These are phyloP conservation scores for Hyphopichia pseudoburtonii DNA, from an alignment of 1,139 yeast species.

Conservation along the genomic window DNA sequence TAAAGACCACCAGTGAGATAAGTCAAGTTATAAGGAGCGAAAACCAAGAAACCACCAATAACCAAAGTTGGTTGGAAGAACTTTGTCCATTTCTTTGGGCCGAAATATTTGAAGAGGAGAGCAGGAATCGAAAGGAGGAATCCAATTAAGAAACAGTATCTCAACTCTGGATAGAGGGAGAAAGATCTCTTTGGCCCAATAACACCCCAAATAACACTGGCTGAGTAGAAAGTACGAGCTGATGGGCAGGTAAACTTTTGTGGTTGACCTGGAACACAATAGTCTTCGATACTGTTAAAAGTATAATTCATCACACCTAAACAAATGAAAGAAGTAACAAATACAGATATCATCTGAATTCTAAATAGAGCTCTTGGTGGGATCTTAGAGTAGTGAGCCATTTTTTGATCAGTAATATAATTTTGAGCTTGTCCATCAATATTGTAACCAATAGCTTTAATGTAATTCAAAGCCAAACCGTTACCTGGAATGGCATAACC, in stretches of 20 bases:
- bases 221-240: slow-evolving; percentile 47
- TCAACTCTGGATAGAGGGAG: slow-evolving; percentile 46
- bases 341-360: slow-evolving; percentile 50
- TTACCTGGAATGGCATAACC: slow-evolving; percentile 63
- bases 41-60: slow-evolving; percentile 35
- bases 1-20: slow-evolving; percentile 48
- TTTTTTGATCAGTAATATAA: slow-evolving; percentile 50
- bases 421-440: slow-evolving; percentile 57
- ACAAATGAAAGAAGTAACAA: slow-evolving; percentile 44
- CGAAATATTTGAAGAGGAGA: slow-evolving; percentile 38
- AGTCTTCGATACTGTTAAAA: slow-evolving; percentile 32
- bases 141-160: slow-evolving; percentile 57
- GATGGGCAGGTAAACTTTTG: slow-evolving; percentile 52
- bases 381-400: slow-evolving; percentile 56
- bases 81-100: slow-evolving; percentile 25
- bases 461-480: slow-evolving; percentile 53
- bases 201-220: slow-evolving; percentile 59
- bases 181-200: slow-evolving; percentile 67
- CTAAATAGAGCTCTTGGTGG: slow-evolving; percentile 65
- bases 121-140: slow-evolving; percentile 44
- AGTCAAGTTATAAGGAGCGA: slow-evolving; percentile 53
- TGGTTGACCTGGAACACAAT: slow-evolving; percentile 44
- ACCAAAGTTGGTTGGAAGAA: slow-evolving; percentile 45
- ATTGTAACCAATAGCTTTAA: slow-evolving; percentile 57
- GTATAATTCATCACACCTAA: slow-evolving; percentile 58